Conservation (phyloP, 2,329 filamentous ascomycete genomes). For the Aureobasidium sp. region DNA sequence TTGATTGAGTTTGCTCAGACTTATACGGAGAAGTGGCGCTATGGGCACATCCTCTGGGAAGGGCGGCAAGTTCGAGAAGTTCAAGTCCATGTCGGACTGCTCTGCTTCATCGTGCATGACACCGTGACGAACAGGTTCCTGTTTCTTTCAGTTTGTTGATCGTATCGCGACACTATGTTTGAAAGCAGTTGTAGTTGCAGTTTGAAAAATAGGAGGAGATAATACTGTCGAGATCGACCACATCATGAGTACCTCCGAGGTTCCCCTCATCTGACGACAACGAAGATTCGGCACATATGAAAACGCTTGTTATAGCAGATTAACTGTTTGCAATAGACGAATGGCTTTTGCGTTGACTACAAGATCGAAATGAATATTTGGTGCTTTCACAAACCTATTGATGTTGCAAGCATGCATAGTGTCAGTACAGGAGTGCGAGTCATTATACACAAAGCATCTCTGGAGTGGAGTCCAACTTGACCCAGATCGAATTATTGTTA, state of each 20-base stretch:
- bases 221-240: neutral
- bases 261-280: neutral
- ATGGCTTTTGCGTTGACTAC: no score
- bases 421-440: no score
- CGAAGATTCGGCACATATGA: neutral
- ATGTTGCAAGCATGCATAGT: no score
- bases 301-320: no score
- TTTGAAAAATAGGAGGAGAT: neutral
- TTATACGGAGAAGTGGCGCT: conserved; percentile 32
- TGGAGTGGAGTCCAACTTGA: no score
- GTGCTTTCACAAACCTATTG: no score
- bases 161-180: neutral
- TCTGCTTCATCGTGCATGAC: neutral
- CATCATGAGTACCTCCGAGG: neutral
- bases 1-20: conserved; percentile 26
- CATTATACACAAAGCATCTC: no score
- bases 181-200: neutral
- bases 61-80: conserved; percentile 28
- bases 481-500: no score
- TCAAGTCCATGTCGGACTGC: neutral
- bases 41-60: conserved; percentile 34
- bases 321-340: no score
- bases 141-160: no score
- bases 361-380: no score
- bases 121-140: neutral